A percentile compares a stretch with the other conserved stretches of the same genome.
Evolutionary conservation across 805 yeast species (phyloP).

Genomic region (Starmerella geochares): DNA sequence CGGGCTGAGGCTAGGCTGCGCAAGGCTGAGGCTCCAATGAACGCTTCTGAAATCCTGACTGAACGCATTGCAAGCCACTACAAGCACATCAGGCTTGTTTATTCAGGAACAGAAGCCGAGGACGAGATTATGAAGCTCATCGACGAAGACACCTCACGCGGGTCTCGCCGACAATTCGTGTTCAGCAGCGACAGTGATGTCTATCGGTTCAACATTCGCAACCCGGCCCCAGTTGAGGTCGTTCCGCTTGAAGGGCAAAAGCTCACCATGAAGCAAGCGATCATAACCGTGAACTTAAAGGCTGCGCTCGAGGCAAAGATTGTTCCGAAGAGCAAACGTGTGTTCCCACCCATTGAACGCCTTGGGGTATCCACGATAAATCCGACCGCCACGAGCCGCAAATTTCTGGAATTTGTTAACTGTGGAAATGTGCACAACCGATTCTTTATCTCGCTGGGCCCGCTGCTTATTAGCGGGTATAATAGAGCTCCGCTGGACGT

Average conservation of each 20-base stretch:
- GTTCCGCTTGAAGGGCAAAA: constrained; percentile 1
- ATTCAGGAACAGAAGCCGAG: constrained; percentile 16
- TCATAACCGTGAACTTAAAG: neutral
- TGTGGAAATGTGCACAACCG: constrained; percentile 8
- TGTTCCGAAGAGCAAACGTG: neutral
- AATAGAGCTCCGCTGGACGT: neutral
- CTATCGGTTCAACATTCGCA: neutral
- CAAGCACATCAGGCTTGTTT: neutral
- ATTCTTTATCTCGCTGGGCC: constrained; percentile 1
- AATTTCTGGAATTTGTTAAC: constrained; percentile 2
- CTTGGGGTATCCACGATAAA: constrained; percentile 8
- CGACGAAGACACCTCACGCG: constrained; percentile 8
- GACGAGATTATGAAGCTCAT: constrained; percentile 16
- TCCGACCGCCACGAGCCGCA: neutral
- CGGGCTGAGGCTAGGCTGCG: neutral
- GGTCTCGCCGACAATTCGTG: constrained; percentile 10
- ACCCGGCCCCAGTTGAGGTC: constrained; percentile 2
- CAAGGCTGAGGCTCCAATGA: neutral
- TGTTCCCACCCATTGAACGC: constrained; percentile 1
- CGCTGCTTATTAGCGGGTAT: neutral
- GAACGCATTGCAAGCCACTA: neutral
- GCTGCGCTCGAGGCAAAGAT: neutral
- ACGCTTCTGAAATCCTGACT: neutral
- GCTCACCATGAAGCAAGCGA: neutral
- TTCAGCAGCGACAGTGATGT: constrained; percentile 11